Base-by-base conservation (phyloP, 208 protist genomes). In the Leishmania mexicana region DNA sequence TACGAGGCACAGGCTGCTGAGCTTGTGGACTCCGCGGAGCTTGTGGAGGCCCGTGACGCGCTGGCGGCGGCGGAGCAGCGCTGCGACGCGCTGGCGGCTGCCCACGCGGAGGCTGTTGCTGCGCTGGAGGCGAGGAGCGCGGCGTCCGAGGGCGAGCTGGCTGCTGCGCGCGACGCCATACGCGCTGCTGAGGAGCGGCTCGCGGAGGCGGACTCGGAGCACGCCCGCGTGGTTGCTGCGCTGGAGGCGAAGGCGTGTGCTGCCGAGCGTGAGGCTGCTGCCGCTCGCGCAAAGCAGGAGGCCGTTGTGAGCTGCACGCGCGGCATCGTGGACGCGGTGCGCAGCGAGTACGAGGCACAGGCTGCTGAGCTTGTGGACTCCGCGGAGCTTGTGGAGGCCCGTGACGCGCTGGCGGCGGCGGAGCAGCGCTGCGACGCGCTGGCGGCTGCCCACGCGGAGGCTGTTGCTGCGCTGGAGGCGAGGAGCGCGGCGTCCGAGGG, bases 61-160 rank as follows among this genome's bases (percentile, higher is more conserved):
- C 45, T 47, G 45, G 45, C 5, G 45, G 45, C 45, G 45, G 45
- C 45, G 45, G 45, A 47, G 45, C 45, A 47, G 45, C 45, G 45
- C 0, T 47, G 45, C 45, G 45, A 4, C 45, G 45, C 45, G 31
- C 73, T 83, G 80, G 73, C 49, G 1, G 71, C 64, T 4, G 47
- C 45, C 1, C 64, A 15, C 28, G 40, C 58, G 2, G 57, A 70
- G 6, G 58, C 58, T 2, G 75, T 60, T n/a, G 75, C 75, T 10
- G 74, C 38, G 7, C 38, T 83, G 58, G 65, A 15, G 65, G 65
- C 10, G 60, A 45, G 3, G 80, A 57, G 15, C 21, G 64, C 60
- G 3, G 83, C 75, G n/a, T 10, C 67, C n/a, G 71, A 78, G 60
- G 74, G 65, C 75, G 81, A 85, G 31, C 67, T 42, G 21, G 57